These are phyloP conservation scores for Paraphaeosphaeria sporulosa DNA, from an alignment of 2,329 filamentous ascomycete species.

Conservation along the genomic window DNA sequence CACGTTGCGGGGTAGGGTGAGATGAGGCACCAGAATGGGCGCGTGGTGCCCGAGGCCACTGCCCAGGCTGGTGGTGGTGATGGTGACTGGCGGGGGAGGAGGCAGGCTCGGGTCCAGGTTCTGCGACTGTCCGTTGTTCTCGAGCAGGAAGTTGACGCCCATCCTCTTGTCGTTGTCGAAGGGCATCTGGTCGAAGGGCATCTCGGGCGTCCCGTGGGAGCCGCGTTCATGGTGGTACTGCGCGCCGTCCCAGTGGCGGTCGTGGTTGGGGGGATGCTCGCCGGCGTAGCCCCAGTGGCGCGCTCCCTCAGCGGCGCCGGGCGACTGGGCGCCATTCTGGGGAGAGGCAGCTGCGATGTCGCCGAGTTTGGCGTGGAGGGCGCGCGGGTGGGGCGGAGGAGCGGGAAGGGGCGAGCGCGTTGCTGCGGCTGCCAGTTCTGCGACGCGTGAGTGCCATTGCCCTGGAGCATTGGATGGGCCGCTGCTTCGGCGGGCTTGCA, in stretches of 20 bases:
- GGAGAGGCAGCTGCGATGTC: conserved; percentile 31
- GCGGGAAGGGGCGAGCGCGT: conserved; percentile 50
- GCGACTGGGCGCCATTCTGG: conserved; percentile 37
- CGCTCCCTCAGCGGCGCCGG: conserved; percentile 29
- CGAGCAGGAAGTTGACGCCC: conserved; percentile 76
- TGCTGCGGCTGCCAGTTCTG: conserved; percentile 58
- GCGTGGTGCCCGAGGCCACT: conserved; percentile 39
- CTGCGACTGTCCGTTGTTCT: conserved; percentile 60
- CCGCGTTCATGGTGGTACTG: conserved; percentile 54
- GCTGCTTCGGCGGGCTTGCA: background rate
- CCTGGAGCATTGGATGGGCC: background rate
- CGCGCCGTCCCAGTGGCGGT: conserved; percentile 46
- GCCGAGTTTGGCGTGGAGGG: conserved; percentile 31
- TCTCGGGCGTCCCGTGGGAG: conserved; percentile 29
- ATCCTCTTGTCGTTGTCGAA: conserved; percentile 64
- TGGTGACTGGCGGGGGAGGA: conserved; percentile 51
- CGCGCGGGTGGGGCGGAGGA: conserved; percentile 24
- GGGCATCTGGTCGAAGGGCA: conserved; percentile 36
- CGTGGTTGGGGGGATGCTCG: conserved; percentile 43
- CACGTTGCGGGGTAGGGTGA: conserved; percentile 61
- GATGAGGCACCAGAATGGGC: conserved; percentile 39
- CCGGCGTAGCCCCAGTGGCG: conserved; percentile 43
- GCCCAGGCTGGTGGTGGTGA: conserved; percentile 32
- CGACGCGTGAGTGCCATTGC: conserved; percentile 17
- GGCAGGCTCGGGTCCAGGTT: conserved; percentile 49